Evolutionary conservation across 2,329 filamentous ascomycete species (phyloP).

Genomic region (Hypomyces rosellus): DNA sequence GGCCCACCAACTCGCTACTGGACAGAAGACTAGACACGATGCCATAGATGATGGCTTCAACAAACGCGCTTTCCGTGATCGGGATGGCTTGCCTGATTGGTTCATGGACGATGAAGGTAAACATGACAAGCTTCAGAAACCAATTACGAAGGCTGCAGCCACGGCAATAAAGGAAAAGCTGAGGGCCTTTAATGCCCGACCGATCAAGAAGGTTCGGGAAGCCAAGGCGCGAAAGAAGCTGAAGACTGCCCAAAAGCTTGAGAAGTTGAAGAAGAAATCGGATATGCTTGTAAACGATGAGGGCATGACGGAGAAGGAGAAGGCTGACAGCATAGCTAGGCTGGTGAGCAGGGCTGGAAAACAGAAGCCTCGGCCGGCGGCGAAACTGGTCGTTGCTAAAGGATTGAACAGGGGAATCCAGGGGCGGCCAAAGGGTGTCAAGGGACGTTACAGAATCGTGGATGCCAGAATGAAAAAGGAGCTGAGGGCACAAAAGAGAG

Average conservation of each 20-base stretch:
- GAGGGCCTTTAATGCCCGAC: slow-evolving; percentile 85
- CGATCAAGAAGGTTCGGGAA: slow-evolving; percentile 98
- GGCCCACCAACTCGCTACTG: slow-evolving; percentile 83
- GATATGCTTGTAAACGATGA: slow-evolving; percentile 84
- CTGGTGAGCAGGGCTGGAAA: slow-evolving; percentile 75
- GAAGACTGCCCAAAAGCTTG: slow-evolving; percentile 80
- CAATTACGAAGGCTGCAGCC: slow-evolving; percentile 86
- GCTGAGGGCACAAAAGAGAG: slow-evolving; percentile 75
- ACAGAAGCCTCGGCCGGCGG: slow-evolving; percentile 77
- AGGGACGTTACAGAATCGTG: slow-evolving; percentile 96
- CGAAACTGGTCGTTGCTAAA: slow-evolving; percentile 83
- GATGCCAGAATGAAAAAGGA: slow-evolving; percentile 96
- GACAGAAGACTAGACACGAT: slow-evolving; percentile 71
- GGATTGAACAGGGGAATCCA: slow-evolving; percentile 79
- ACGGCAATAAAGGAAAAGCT: slow-evolving; percentile 91
- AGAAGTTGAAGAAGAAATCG: slow-evolving; percentile 97
- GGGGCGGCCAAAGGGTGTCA: slow-evolving; percentile 83
- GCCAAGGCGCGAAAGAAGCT: slow-evolving; percentile 96
- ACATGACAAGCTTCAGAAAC: slow-evolving; percentile 78
- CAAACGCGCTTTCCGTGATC: slow-evolving; percentile 83
- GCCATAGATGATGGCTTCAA: slow-evolving; percentile 90
- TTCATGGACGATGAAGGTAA: slow-evolving; percentile 87
- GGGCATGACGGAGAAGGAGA: slow-evolving; percentile 91
- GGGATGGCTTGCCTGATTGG: slow-evolving; percentile 92
- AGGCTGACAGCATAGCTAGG: slow-evolving; percentile 75